A percentile compares a stretch with the other conserved stretches of the same genome.
These are phyloP conservation scores for Leucosporidium creatinivorum DNA, from an alignment of 768 basidiomycete genomes.

Conservation along the genomic window DNA sequence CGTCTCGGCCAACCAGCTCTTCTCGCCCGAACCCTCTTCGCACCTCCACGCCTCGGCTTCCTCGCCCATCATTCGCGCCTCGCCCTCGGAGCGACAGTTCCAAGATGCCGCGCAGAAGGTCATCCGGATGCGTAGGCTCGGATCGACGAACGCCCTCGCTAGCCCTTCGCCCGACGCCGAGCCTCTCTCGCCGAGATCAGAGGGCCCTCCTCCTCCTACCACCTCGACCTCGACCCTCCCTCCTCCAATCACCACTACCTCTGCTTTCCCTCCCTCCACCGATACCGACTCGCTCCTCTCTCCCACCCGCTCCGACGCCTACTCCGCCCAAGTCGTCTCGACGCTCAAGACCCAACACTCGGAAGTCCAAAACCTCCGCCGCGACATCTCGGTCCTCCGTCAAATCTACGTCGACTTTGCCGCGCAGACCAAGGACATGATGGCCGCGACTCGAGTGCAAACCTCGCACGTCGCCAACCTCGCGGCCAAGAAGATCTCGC, in stretches of 20 bases:
- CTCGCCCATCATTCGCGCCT: background rate
- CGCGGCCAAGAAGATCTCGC: slow-evolving; percentile 71
- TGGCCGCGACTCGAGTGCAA: slow-evolving; percentile 68
- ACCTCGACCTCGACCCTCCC: background rate
- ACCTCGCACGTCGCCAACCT: slow-evolving; percentile 82
- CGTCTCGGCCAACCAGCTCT: slow-evolving; percentile 41
- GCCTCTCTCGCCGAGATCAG: background rate
- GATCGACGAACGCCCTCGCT: slow-evolving; percentile 45
- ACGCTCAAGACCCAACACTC: slow-evolving; percentile 80
- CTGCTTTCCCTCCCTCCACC: slow-evolving; percentile 49
- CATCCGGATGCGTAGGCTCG: slow-evolving; percentile 15
- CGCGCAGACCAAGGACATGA: slow-evolving; percentile 78
- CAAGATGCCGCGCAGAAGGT: slow-evolving; percentile 32
- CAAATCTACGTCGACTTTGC: slow-evolving; percentile 93
- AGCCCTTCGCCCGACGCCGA: slow-evolving; percentile 66
- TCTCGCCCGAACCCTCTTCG: slow-evolving; percentile 48
- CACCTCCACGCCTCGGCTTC: slow-evolving; percentile 28
- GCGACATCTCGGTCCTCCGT: slow-evolving; percentile 86
- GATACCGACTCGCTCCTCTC: slow-evolving; percentile 50
- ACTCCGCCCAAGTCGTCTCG: slow-evolving; percentile 13
- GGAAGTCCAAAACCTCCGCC: slow-evolving; percentile 85
- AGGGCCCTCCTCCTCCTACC: background rate
- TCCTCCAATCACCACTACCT: background rate
- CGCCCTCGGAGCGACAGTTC: slow-evolving; percentile 35
- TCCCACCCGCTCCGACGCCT: slow-evolving; percentile 7